Conservation (phyloP, 2,329 filamentous ascomycete genomes). For the Trichoderma semiorbis region DNA sequence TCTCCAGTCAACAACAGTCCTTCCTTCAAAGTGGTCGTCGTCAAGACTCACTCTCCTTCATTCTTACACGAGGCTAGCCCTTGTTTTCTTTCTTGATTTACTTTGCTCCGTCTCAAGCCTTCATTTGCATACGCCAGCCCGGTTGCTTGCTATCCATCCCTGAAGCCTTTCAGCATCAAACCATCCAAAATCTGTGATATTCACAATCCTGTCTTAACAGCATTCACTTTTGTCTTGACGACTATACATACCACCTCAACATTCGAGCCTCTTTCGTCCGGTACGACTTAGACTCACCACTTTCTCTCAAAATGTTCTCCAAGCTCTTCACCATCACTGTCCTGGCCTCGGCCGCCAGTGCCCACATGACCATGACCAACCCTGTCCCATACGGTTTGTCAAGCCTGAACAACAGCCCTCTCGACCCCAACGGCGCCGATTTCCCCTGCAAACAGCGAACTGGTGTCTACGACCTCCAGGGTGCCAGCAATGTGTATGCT, state of each 20-base stretch:
- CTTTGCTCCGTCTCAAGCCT: slow-evolving; percentile 1
- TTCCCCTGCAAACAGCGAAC: slow-evolving; percentile 79
- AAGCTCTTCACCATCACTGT: slow-evolving; percentile 51
- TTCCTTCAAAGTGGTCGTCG: slow-evolving; percentile 26
- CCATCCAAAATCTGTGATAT: slow-evolving; percentile 19
- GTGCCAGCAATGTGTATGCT: slow-evolving; percentile 55
- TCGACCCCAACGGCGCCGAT: slow-evolving; percentile 36
- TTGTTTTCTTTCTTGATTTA: slow-evolving; percentile 24
- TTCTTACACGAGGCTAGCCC: slow-evolving; percentile 36
- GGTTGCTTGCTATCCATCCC: slow-evolving; percentile 22
- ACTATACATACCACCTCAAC: slow-evolving; percentile 26
- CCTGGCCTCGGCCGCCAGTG: slow-evolving; percentile 58
- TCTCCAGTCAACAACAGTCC: slow-evolving; percentile 20
- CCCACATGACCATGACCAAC: slow-evolving; percentile 71
- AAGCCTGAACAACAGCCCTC: too few relatives aligned
- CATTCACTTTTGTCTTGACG: slow-evolving; percentile 24
- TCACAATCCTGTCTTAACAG: slow-evolving; percentile 2
- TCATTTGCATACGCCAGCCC: slow-evolving; percentile 3
- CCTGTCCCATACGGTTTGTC: slow-evolving; percentile 58
- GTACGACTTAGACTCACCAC: slow-evolving; percentile 26
- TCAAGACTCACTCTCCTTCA: slow-evolving; percentile 32
- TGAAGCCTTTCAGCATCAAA: slow-evolving; percentile 21
- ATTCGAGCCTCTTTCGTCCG: slow-evolving; percentile 29
- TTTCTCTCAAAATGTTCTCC: slow-evolving; percentile 47
- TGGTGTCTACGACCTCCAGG: slow-evolving; percentile 44